Conservation (phyloP, 495 filamentous ascomycete genomes). For the Xylaria flabelliformis region DNA sequence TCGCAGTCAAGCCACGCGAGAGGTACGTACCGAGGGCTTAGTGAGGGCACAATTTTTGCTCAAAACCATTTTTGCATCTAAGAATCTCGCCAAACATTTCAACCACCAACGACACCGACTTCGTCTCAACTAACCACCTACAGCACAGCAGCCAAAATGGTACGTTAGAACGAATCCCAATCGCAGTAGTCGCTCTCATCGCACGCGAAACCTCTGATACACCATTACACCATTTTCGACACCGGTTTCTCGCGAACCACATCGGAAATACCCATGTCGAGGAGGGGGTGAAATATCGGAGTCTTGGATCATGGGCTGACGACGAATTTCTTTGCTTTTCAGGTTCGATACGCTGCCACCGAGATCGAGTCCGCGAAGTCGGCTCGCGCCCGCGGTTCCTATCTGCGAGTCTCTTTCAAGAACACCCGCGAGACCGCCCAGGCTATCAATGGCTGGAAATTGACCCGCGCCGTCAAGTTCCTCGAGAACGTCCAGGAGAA, state of each 20-base stretch:
- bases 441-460: conserved; percentile 99
- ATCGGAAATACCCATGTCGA: conserved; percentile 2
- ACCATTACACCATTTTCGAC: conserved; percentile 19
- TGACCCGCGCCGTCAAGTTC: conserved; percentile 90
- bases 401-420: conserved; percentile 99
- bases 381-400: conserved; percentile 95
- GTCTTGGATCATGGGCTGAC: conserved; percentile 20
- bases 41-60: conserved; percentile 48
- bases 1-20: conserved; percentile 21
- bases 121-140: conserved; percentile 40
- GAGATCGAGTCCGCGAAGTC: conserved; percentile 88
- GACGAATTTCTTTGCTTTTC: conserved; percentile 23
- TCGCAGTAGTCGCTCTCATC: conserved; percentile 12
- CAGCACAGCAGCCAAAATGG: conserved; percentile 44
- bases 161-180: conserved; percentile 31
- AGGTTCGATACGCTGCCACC: conserved; percentile 98
- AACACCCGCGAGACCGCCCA: conserved; percentile 99
- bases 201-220: conserved; percentile 17
- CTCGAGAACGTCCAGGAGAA: conserved; percentile 96
- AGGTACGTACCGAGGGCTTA: conserved; percentile 40
- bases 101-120: conserved; percentile 41
- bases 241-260: neutral
- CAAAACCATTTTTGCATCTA: conserved; percentile 39
- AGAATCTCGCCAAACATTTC: conserved; percentile 42
- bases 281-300: conserved; percentile 14